Base-by-base conservation (phyloP, 768 basidiomycete genomes). In the Multifurca ochricompacta region DNA sequence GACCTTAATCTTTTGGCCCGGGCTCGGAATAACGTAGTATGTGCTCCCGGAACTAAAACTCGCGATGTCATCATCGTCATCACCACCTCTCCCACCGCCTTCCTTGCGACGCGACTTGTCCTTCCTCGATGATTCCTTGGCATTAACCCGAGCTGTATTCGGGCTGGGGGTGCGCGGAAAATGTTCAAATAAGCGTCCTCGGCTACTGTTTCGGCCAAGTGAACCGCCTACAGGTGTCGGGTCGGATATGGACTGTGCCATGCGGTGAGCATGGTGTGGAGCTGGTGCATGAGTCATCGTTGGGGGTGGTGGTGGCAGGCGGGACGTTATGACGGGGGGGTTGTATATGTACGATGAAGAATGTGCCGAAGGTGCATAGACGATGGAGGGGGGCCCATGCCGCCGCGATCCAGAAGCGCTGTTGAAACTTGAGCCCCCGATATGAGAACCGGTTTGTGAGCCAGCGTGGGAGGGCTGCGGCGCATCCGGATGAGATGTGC, bases 1-100 rank as follows among this genome's bases (percentile, higher is more conserved):
- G 58, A 85, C 76, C 65, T 82, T 84, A 53, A 86, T 77, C 62
- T 87, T 88, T 64, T 85, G 83, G n/a, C 83, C 82, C 10, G 78
- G 77, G 10, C 77, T 74, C 3, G 84, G 84, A 36, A 85, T 74
- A 59, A 87, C 78, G 64, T 86, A 87, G 71, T 87, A 88, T 3
- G 85, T 87, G 64, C 83, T 79, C 19, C 78, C 82, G 4, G 83
- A 83, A 34, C 77, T 77, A 13, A 74, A 67, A 63, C 79, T 83
- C 30, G 65, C 71, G 1, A 42, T 63, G 30, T 75, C 72, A 41
- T 72, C 70, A 6, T 60, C 58, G 30, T 55, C 46, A 45, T 53
- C 55, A 8, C 25, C 30, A 28, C 34, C 35, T n/a, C 36, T 36
- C 21, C 36, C 34, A n/a, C 23, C 27, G 6, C 39, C 36, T 8